A percentile compares a stretch with the other conserved stretches of the same genome.
Conservation (phyloP, 352 stramenopile species). For the Phytophthora pini region DNA sequence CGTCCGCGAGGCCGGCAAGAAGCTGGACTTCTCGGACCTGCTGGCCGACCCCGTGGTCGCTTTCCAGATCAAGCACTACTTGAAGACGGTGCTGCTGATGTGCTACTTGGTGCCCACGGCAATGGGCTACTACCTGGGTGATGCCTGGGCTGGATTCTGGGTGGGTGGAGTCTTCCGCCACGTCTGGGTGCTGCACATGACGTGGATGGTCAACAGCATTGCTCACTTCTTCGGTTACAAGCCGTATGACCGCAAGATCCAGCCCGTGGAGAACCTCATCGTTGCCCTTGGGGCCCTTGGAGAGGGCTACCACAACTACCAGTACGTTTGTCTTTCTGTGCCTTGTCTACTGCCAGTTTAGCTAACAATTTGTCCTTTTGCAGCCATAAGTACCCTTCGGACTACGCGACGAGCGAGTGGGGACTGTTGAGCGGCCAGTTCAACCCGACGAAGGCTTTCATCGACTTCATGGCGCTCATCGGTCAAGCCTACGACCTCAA, state of each 20-base stretch:
- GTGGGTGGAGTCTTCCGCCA: slow-evolving; percentile 96
- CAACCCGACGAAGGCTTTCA: slow-evolving; percentile 98
- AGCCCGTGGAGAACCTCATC: slow-evolving; percentile 96
- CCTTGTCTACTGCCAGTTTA: neutral
- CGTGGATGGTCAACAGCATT: slow-evolving; percentile 98
- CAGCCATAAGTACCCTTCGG: slow-evolving; percentile 98
- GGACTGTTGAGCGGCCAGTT: slow-evolving; percentile 95
- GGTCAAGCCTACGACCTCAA: slow-evolving; percentile 97
- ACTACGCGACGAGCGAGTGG: slow-evolving; percentile 98
- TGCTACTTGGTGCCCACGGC: slow-evolving; percentile 96
- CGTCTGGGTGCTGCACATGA: slow-evolving; percentile 97
- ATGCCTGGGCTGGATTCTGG: slow-evolving; percentile 96
- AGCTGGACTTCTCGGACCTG: slow-evolving; percentile 97
- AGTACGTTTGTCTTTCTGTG: slow-evolving; percentile 55
- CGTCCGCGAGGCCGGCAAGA: slow-evolving; percentile 78
- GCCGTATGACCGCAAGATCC: slow-evolving; percentile 96
- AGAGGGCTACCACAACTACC: slow-evolving; percentile 99
- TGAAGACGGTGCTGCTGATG: slow-evolving; percentile 92
- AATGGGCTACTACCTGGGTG: slow-evolving; percentile 91
- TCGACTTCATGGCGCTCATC: slow-evolving; percentile 93
- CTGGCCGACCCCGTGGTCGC: slow-evolving; percentile 94
- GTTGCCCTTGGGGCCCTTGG: slow-evolving; percentile 96
- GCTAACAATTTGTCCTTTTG: slow-evolving; percentile 22
- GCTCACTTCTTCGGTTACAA: slow-evolving; percentile 99
- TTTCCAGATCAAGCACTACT: slow-evolving; percentile 97